Base-by-base conservation (phyloP, 768 basidiomycete genomes). In the Suillus alpinus region DNA sequence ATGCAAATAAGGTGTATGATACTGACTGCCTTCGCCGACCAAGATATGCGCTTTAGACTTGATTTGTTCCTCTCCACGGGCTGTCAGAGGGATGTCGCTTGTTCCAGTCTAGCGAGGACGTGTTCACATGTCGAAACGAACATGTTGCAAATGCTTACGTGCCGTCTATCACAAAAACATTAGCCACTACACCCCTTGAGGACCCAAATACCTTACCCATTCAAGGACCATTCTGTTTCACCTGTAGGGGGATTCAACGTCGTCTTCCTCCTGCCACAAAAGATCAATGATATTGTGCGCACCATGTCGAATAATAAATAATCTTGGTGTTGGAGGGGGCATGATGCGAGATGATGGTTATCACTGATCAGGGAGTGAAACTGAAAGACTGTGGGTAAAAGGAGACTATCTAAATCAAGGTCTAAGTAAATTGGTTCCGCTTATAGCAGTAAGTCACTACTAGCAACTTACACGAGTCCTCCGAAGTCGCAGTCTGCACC, bases 201-300 rank as follows among this genome's bases (percentile, higher is more conserved):
- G 50, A 47, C 9, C 39, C 23, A 37, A 56, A 31, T 59, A 31
- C 74, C 84, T 72, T 59, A 88, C 85, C 94, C 94, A 66, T 90
- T 94, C 47, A 89, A 68, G 18, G 92, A 92, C 94, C 95, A 98
- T 72, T 95, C 95, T 1, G 95, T 98, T 78, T 97, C 91, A 36
- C 94, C 91, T 93, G 10, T 39, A 29, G 4, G 16, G 9, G 16
- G 37, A n/a, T 39, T 55, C 53, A 39, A 6, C 6, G 6, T 39
- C 20, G 1, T 18, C 36, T 40, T 18, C 18, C 29, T 50, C 20
- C 31, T 39, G 23, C 53, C 55, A 2, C 0, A n/a, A 8, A 43
- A 57, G 6, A 59, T 59, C 6, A 26, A 43, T 53, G n/a, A 13
- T 34, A 34, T 39, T 23, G 40, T 16, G 62, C 66, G 68, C 67